Conservation (phyloP, 768 basidiomycete genomes). For the Boletellus ananiceps region DNA sequence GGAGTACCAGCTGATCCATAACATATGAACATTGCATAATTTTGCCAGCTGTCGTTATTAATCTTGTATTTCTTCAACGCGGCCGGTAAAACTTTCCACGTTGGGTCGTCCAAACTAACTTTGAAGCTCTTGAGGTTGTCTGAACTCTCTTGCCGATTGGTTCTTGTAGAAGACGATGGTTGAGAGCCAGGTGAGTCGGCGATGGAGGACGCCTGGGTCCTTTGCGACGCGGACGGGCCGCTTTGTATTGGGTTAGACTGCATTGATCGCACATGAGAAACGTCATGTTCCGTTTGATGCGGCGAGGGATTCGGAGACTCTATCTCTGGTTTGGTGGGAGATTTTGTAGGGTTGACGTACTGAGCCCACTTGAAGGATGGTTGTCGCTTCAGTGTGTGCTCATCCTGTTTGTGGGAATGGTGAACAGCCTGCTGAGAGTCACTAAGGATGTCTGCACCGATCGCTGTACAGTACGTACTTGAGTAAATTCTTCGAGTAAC, state of each 20-base stretch:
- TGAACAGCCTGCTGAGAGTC: constrained; percentile 6
- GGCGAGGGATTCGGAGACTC: constrained; percentile 83
- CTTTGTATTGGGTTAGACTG: constrained; percentile 15
- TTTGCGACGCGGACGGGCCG: constrained; percentile 30
- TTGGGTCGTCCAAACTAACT: constrained; percentile 95
- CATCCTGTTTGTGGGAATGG: constrained; percentile 24
- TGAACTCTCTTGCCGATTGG: constrained; percentile 61
- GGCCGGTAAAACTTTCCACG: constrained; percentile 97
- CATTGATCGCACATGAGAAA: constrained; percentile 32
- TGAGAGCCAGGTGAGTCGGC: constrained; percentile 29
- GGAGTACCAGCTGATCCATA: constrained; percentile 81
- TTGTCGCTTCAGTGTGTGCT: constrained; percentile 57
- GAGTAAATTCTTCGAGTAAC: constrained; percentile 61
- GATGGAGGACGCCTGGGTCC: constrained; percentile 24
- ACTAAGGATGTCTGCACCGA: constrained; percentile 11
- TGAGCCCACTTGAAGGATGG: constrained; percentile 89
- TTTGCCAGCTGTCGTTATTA: constrained; percentile 97
- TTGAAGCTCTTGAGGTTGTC: constrained; percentile 92
- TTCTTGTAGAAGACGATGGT: constrained; percentile 23
- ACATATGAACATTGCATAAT: constrained; percentile 99
- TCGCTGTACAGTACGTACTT: constrained; percentile 36
- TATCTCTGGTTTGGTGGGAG: constrained; percentile 70
- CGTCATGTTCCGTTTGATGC: constrained; percentile 72
- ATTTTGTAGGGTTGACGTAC: constrained; percentile 69
- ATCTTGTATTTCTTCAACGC: constrained; percentile 99